Evolutionary conservation across 345 rosid species (phyloP), one percentile per base, ranked within the genome.

Genomic region (Anacardium occidentale): DNA sequence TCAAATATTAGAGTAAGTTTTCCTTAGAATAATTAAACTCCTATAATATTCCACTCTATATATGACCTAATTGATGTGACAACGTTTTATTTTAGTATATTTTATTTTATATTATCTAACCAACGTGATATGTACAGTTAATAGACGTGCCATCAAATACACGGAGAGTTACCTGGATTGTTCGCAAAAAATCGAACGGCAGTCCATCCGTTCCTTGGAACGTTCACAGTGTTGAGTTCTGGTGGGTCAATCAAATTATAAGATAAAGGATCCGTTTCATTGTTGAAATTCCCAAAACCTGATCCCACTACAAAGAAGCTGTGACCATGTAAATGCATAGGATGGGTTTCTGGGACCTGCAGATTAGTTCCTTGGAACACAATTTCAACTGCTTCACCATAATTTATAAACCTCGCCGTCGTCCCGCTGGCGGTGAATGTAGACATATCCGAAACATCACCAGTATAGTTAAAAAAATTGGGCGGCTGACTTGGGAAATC

Each of bases 281-380:
- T 51, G 73, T 85, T 66, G 68, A 79, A 85, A 52, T 82, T 82
- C 51, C 86, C 88, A 2, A 12, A 5, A 3, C 80, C 84, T 9
- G 34, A 58, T 3, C 88, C 88, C 7, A 85, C 86, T 64, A 85
- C 53, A 67, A 75, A 84, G 79, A 84, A 82, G 76, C 80, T 82
- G 50, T 29, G 74, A 2, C 85, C 88, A 26, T 85, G 88, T 0
- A 82, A 44, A 74, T 85, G 88, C 77, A 85, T 74, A 0, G 88
- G 88, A 70, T 85, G 88, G 55, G 42, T 37, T 37, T 37, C 76
- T 76, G 37, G 42, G 66, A 1, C 76, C 69, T 0, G 76, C 0
- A 83, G 26, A 52, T 80, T 80, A 5, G 86, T 85, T 48, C 84
- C 84, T 71, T 85, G 88, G 20, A 68, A 71, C 11, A 85, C 80